Base-by-base conservation (phyloP, 2,329 filamentous ascomycete species). In the Epichloe elymi region DNA sequence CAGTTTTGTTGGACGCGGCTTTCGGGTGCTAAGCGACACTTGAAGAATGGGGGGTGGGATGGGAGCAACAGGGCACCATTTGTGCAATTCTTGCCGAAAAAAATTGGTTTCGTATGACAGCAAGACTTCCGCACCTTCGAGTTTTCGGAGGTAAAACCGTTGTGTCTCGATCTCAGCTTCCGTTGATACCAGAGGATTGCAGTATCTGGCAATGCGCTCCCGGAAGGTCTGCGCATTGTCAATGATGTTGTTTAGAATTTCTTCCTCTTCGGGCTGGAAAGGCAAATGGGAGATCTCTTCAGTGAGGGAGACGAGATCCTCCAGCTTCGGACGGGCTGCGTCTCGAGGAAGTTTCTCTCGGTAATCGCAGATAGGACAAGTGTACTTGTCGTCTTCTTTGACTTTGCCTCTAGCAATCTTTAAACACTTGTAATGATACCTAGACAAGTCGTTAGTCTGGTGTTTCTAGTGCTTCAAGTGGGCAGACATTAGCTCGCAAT, bases 361-460 rank as follows among this genome's bases (percentile, higher is more conserved):
- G 82, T 90, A 96, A 65, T 98, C 93, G 65, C 93, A 98, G 55
- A 98, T 95, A 0, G 93, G 93, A 61, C 93, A 98, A 1, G 91
- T 97, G 64, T 96, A 98, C 65, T 95, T 95, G 63, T 97, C 93
- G 56, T 95, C 91, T 63, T 97, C 93, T 69, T 97, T 97, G 60
- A 98, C 88, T 64, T 97, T 98, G 49, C 93, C 93, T 47, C 93
- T 82, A 3, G 93, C 93, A 62, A 98, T 96, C 72, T 98, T 98
- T 38, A 98, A 75, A 61, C 93, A 98, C 67, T 96, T 97, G 54
- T 93, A 91, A 61, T 98, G 93, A 63, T 98, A 98, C 86, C 86
- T 90, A 54, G 26, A 5, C 44, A 7, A 39, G 7, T 33, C 4
- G 45, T 46, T 35, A 46, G 14, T 26, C 26, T 38, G 19, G 14